A percentile compares a stretch with the other conserved stretches of the same genome.
These are phyloP conservation scores for Oropetium thomaeum DNA, from an alignment of 176 grass and related monocot genomes.

Conservation along the genomic window DNA sequence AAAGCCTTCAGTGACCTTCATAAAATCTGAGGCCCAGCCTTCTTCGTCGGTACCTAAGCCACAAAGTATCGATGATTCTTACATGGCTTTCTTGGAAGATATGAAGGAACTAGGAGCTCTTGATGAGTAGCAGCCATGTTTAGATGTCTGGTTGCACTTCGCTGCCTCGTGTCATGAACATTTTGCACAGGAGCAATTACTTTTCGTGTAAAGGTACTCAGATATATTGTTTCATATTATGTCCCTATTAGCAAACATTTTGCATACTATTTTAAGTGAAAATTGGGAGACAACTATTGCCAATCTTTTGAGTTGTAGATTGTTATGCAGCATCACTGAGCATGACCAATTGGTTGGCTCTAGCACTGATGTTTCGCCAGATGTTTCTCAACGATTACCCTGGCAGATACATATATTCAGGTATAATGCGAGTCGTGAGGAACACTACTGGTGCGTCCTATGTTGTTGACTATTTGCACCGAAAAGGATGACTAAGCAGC, in stretches of 20 bases:
- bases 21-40: constrained; percentile 47
- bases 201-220: constrained; percentile 9
- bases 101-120: constrained; percentile 90
- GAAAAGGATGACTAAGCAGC: constrained; percentile 15
- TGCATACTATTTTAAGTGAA: constrained; percentile 8
- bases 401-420: constrained; percentile 2
- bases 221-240: constrained; percentile 15
- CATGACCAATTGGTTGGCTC: background rate
- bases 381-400: background rate
- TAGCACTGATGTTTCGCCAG: constrained; percentile 15
- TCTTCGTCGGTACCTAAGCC: constrained; percentile 47
- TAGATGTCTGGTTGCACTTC: background rate
- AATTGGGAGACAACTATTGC: background rate
- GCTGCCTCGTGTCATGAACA: constrained; percentile 4
- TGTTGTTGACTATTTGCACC: background rate
- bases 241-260: background rate
- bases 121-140: constrained; percentile 43
- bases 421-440: constrained; percentile 21
- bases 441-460: constrained; percentile 17
- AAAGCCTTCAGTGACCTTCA: constrained; percentile 35
- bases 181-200: background rate
- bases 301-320: background rate
- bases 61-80: constrained; percentile 92
- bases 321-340: background rate
- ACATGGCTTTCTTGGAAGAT: constrained; percentile 97